A percentile compares a stretch with the other conserved stretches of the same genome.
Evolutionary conservation across 2,329 filamentous ascomycete genomes (phyloP).

Genomic region (Neonectria magnoliae): DNA sequence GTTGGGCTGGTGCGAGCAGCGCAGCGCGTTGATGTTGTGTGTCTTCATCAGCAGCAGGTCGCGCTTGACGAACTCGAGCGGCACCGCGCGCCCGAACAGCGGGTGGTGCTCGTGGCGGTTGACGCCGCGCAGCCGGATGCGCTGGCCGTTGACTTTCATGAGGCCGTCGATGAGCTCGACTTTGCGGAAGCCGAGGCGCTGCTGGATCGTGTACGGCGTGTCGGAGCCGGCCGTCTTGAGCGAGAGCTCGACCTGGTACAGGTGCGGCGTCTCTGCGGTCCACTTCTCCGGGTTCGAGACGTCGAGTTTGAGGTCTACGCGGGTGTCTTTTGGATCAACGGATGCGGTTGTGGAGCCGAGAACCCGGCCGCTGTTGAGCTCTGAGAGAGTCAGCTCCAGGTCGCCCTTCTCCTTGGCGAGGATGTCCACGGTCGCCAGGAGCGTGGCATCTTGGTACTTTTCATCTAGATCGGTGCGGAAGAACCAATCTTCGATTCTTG

Average conservation of each 20-base stretch:
- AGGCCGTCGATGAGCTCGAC: slow-evolving; percentile 71
- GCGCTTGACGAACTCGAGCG: slow-evolving; percentile 67
- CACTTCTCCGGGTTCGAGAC: slow-evolving; percentile 68
- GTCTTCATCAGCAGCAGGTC: slow-evolving; percentile 75
- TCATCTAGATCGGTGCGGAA: slow-evolving; percentile 66
- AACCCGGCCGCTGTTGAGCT: slow-evolving; percentile 50
- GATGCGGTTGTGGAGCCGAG: slow-evolving; percentile 41
- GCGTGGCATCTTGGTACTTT: slow-evolving; percentile 59
- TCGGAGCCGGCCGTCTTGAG: slow-evolving; percentile 51
- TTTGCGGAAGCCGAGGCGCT: slow-evolving; percentile 69
- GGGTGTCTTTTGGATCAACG: slow-evolving; percentile 40
- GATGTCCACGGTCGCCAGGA: slow-evolving; percentile 57
- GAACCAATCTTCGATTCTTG: slow-evolving; percentile 68
- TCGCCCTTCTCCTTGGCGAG: slow-evolving; percentile 46
- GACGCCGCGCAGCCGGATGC: slow-evolving; percentile 71
- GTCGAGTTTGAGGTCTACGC: slow-evolving; percentile 55
- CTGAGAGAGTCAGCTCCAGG: slow-evolving; percentile 56
- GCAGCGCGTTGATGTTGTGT: slow-evolving; percentile 76
- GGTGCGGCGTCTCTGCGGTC: slow-evolving; percentile 73
- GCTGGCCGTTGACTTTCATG: slow-evolving; percentile 71
- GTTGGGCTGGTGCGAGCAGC: slow-evolving; percentile 75
- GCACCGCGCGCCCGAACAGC: slow-evolving; percentile 69
- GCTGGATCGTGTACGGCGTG: slow-evolving; percentile 57
- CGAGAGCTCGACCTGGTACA: slow-evolving; percentile 69
- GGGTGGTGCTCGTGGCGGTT: slow-evolving; percentile 75